These are phyloP conservation scores for Fraxinus sp. DNA, from an alignment of 305 asterid genomes.

Conservation along the genomic window DNA sequence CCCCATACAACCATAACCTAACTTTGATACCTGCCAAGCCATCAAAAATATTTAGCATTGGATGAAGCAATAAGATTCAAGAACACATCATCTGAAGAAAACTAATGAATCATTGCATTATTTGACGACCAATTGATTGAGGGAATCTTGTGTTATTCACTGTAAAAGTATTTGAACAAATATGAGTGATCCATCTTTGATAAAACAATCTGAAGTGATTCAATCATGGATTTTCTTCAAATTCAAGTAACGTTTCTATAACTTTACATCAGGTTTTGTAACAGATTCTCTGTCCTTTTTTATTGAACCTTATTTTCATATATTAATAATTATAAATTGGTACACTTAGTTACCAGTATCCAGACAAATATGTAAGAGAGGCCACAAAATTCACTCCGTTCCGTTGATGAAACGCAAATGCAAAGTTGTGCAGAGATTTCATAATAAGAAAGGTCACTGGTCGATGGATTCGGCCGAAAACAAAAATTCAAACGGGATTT, in stretches of 20 bases:
- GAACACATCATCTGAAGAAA: background rate
- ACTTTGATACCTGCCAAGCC: conserved; percentile 40
- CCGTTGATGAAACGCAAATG: background rate
- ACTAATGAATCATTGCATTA: background rate
- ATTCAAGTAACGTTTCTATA: background rate
- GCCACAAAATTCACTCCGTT: background rate
- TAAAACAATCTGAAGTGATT: background rate
- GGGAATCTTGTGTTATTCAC: background rate
- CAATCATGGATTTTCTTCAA: background rate
- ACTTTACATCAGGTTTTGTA: background rate
- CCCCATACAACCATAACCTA: conserved; percentile 64
- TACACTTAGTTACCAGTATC: background rate
- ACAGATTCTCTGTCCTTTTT: background rate
- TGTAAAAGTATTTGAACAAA: background rate
- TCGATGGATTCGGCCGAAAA: background rate
- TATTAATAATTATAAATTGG: background rate
- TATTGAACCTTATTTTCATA: background rate
- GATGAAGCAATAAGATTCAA: background rate
- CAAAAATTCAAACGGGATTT: background rate
- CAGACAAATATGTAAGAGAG: background rate
- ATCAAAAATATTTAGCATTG: background rate
- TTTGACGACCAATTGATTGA: background rate
- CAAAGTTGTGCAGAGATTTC: background rate
- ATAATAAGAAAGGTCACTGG: background rate
- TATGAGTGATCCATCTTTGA: background rate